Base-by-base conservation (phyloP, 108 stramenopile species). In the Fragilariopsis cylindrus region DNA sequence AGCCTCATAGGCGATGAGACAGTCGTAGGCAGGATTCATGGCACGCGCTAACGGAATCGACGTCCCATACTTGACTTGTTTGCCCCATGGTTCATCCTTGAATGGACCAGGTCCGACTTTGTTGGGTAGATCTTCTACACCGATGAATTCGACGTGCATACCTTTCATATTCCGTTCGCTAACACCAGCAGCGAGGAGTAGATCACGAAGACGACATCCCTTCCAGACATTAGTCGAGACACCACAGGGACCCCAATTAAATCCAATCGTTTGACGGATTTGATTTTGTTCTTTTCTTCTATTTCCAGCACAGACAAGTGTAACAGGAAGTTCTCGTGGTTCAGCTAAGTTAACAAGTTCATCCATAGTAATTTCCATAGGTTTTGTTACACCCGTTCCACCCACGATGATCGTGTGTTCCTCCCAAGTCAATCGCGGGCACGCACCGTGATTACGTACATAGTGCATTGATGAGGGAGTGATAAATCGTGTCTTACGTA, bases 271-370 rank as follows among this genome's bases (percentile, higher is more conserved):
- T 83, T 97, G 96, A 57, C 89, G 88, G 64, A 97, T 91, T 93
- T 97, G 96, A 80, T 98, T 99, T 85, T 97, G 96, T 78, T 99
- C 98, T 91, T 98, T 98, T 56, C 98, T 90, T 18, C 98, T 86
- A 77, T 99, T 99, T 47, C 98, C 98, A 11, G 97, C 98, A 87
- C 98, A 99, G 5, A 97, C 96, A 44, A 99, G 85, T 4, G 97
- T 97, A 41, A 96, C 94, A 52, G 97, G 96, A 13, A 97, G 72
- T 65, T 96, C 95, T 45, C 94, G 78, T 8, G 84, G 82, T 49
- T 73, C 70, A 81, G 89, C 88, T 44, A 69, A 42, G 5, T 75
- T 73, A 15, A 90, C 83, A 54, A 96, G 68, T 65, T 95, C 87
- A 47, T 92, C 92, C 95, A 98, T 96, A 72, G 84, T 68, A 30